phyloP scores from a whole-genome alignment of 1,284 basidiomycete genomes.

The Schizophyllum amplum region DNA sequence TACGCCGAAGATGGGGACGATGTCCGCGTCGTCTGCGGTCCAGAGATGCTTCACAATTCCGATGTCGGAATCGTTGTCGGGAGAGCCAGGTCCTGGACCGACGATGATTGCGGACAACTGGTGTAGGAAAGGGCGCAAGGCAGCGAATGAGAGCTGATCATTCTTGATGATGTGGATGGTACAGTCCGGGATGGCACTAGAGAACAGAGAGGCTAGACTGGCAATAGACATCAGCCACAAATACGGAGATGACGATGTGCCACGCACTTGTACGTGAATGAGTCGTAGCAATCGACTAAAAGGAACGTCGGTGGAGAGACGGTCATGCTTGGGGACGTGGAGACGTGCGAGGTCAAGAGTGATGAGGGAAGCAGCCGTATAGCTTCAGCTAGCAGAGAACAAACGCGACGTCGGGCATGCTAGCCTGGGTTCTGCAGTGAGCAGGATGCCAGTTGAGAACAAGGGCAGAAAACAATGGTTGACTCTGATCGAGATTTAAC shows the following conservation, averaged over 20 bases:
- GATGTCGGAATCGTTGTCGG: conserved; percentile 51
- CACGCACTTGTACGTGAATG: conserved; percentile 79
- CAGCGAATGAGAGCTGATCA: conserved; percentile 42
- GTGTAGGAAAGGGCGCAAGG: conserved; percentile 43
- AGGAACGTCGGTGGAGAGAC: conserved; percentile 39
- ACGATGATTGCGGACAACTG: conserved; percentile 65
- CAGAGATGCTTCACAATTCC: conserved; percentile 63
- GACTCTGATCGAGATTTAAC: not conserved
- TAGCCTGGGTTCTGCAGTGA: not conserved
- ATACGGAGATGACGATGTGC: not conserved
- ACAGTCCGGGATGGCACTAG: conserved; percentile 48
- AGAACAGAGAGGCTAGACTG: conserved; percentile 61
- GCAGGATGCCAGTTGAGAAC: not conserved
- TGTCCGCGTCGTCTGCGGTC: conserved; percentile 39
- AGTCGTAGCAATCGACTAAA: conserved; percentile 79
- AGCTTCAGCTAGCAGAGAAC: no score
- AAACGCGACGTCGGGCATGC: no score
- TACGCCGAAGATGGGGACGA: conserved; percentile 79
- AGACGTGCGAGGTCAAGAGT: not conserved
- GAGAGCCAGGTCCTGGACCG: conserved; percentile 80
- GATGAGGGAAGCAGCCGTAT: not conserved
- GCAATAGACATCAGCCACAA: conserved; percentile 4
- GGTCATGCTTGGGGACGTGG: conserved; percentile 18
- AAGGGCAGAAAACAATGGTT: not conserved
- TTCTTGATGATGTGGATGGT: conserved; percentile 66